A percentile compares a stretch with the other conserved stretches of the same genome.
Conservation (phyloP, 2,329 filamentous ascomycete genomes). For the Pleomassaria siparia region DNA sequence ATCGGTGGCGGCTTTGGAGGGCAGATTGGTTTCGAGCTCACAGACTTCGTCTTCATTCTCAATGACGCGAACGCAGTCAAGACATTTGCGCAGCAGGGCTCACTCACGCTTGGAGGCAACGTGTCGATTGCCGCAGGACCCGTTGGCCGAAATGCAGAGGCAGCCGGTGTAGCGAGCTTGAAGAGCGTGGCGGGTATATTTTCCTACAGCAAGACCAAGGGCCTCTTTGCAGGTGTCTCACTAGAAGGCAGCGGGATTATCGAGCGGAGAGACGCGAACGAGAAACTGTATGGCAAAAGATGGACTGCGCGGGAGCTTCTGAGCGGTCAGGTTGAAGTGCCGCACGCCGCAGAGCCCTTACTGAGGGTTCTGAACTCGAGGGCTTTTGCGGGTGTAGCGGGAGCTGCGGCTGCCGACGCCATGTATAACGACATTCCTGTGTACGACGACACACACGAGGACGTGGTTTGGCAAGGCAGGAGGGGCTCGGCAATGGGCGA, state of each 20-base stretch:
- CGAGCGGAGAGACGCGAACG: conserved; percentile 93
- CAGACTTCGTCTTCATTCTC: conserved; percentile 96
- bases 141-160: conserved; percentile 91
- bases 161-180: conserved; percentile 87
- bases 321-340: conserved; percentile 73
- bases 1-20: conserved; percentile 81
- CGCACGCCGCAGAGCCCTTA: conserved; percentile 79
- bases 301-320: conserved; percentile 82
- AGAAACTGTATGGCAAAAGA: conserved; percentile 87
- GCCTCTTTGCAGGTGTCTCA: conserved; percentile 91
- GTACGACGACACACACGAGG: conserved; percentile 81
- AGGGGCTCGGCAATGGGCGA: conserved; percentile 72
- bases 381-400: conserved; percentile 71
- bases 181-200: conserved; percentile 90
- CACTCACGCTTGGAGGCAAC: conserved; percentile 90
- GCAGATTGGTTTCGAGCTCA: conserved; percentile 84
- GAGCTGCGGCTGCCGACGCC: conserved; percentile 54
- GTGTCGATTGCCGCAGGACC: conserved; percentile 94
- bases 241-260: conserved; percentile 91
- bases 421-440: conserved; percentile 96
- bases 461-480: conserved; percentile 79
- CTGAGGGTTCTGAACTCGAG: conserved; percentile 83
- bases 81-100: conserved; percentile 90
- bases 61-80: conserved; percentile 89
- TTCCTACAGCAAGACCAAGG: conserved; percentile 97